A percentile compares a stretch with the other conserved stretches of the same genome.
phyloP scores from a whole-genome alignment of 352 stramenopile species.

The Phytopythium helicoides region DNA sequence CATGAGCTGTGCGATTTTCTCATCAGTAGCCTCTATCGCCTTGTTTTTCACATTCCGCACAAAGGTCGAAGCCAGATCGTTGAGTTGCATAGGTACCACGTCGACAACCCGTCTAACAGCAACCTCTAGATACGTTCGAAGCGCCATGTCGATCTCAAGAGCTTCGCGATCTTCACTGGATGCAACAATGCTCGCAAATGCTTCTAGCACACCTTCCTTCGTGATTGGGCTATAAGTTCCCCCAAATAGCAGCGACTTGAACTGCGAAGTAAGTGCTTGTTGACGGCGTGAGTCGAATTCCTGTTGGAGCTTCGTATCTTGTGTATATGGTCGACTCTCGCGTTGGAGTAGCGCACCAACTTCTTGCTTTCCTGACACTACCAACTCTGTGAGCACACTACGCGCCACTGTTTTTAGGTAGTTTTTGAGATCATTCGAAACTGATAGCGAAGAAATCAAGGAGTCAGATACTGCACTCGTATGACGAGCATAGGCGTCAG shows the following conservation, averaged over 20 bases:
- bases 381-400: slow-evolving; percentile 8
- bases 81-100: slow-evolving; percentile 37
- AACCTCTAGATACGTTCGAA: slow-evolving; percentile 32
- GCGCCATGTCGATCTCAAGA: slow-evolving; percentile 33
- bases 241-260: slow-evolving; percentile 8
- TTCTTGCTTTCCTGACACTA: slow-evolving; percentile 9
- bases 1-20: slow-evolving; percentile 29
- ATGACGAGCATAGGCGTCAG: slow-evolving; percentile 19
- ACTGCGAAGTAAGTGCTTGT: slow-evolving; percentile 9
- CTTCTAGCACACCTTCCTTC: background rate
- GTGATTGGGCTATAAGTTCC: slow-evolving; percentile 3
- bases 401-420: slow-evolving; percentile 17
- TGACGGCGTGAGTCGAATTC: slow-evolving; percentile 23
- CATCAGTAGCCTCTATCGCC: slow-evolving; percentile 25
- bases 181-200: slow-evolving; percentile 11
- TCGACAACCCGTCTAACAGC: slow-evolving; percentile 31
- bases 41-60: slow-evolving; percentile 26
- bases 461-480: slow-evolving; percentile 17
- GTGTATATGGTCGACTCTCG: slow-evolving; percentile 37
- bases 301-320: slow-evolving; percentile 25
- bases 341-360: slow-evolving; percentile 16
- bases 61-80: slow-evolving; percentile 27
- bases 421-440: slow-evolving; percentile 7
- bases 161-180: slow-evolving; percentile 30
- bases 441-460: slow-evolving; percentile 14